Base-by-base conservation (phyloP, 1,139 yeast species). In the Geotrichum bryndzae region DNA sequence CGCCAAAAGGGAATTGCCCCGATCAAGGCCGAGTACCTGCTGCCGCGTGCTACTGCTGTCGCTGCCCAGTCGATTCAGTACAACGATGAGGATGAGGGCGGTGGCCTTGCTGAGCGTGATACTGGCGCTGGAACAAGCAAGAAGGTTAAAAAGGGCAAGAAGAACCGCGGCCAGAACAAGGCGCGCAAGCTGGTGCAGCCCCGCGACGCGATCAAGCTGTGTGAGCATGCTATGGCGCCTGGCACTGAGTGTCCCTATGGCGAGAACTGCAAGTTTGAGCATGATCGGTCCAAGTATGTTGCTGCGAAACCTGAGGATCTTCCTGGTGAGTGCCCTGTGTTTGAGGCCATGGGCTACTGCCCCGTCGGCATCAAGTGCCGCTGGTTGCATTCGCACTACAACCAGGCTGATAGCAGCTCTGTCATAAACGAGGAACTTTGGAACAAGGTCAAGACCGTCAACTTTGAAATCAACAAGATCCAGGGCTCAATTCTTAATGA, bases 361-460 rank as follows among this genome's bases (percentile, higher is more conserved):
- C 96, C 97, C 1, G 82, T 88, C 65, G 99, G 99, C 0, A 77
- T 89, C 69, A 91, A 89, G 73, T 94, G 99, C 76, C 83, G 97
- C 70, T 95, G 97, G 91, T 80, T 94, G 64, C 78, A 82, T 5
- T 82, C 90, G n/a, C 98, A 94, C 75, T 77, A 74, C 58, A 85
- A 79, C 58, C 48, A 41, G 22, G 58, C 53, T 18, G 52, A 60
- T 22, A 46, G 41, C 35, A 59, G 52, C 3, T 51, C 57, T 1
- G 27, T 50, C 3, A 35, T 76, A 63, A 74, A 75, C 58, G 82
- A 78, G 46, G 71, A 68, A 38, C 73, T 75, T 18, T 75, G 74
- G 51, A 71, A 68, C 51, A 10, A 35, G 11, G 75, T 80, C 18
- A 80, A 80, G 57, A 76, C 74, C 61, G 73, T 88, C 48, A 81